A percentile compares a stretch with the other conserved stretches of the same genome.
Conservation (phyloP, 495 filamentous ascomycete species). For the Jackrogersella minutella region DNA sequence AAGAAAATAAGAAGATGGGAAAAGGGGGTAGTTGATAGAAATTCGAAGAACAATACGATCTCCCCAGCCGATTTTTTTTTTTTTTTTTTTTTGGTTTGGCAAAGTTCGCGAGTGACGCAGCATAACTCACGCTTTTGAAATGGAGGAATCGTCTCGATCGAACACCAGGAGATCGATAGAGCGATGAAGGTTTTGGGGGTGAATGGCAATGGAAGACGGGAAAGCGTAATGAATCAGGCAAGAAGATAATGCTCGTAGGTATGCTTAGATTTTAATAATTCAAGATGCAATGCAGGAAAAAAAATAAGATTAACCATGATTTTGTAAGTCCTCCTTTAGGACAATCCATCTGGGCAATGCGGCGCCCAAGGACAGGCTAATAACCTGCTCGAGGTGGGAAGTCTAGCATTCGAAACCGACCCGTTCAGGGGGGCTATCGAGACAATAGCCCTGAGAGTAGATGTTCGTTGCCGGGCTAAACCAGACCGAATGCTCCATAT, state of each 20-base stretch:
- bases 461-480: constrained; percentile 6
- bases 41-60: not conserved
- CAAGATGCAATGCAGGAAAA: constrained; percentile 28
- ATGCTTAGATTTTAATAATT: constrained; percentile 40
- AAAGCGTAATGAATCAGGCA: constrained; percentile 24
- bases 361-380: constrained; percentile 11
- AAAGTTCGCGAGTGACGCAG: constrained; percentile 1
- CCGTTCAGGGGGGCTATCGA: not conserved
- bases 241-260: constrained; percentile 21
- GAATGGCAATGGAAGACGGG: constrained; percentile 14
- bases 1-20: constrained; percentile 14
- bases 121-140: constrained; percentile 16
- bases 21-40: not conserved
- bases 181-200: constrained; percentile 8
- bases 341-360: constrained; percentile 9
- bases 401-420: constrained; percentile 1
- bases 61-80: constrained; percentile 8
- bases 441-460: not conserved
- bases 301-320: constrained; percentile 26
- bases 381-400: not conserved
- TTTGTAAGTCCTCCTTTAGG: constrained; percentile 7
- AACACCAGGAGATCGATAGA: constrained; percentile 11
- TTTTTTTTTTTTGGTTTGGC: too few relatives aligned
- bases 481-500: constrained; percentile 6
- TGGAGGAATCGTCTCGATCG: not conserved